These are phyloP conservation scores for Ophioceras dolichostomum DNA, from an alignment of 2,329 filamentous ascomycete species.

Conservation along the genomic window DNA sequence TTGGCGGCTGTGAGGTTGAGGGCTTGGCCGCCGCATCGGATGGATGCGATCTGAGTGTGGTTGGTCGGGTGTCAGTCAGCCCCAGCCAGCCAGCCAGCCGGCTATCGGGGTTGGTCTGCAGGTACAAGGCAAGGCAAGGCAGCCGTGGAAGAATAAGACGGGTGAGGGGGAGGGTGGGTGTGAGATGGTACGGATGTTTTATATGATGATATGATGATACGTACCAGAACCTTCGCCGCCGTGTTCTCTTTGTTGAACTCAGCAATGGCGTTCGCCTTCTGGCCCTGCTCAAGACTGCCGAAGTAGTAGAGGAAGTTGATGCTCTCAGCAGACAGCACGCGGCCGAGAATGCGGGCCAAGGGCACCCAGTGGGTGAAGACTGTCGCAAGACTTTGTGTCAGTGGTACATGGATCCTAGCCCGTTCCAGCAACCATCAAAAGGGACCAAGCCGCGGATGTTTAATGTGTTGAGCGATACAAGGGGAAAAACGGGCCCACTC, in stretches of 20 bases:
- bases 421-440: too few relatives aligned
- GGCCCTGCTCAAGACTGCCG: constrained; percentile 9
- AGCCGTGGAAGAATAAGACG: too few relatives aligned
- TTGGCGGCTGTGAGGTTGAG: constrained; percentile 32
- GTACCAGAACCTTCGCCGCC: constrained; percentile 19
- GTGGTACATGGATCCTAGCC: too few relatives aligned
- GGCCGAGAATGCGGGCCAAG: constrained; percentile 20
- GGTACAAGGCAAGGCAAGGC: too few relatives aligned
- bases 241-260: constrained; percentile 11
- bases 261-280: constrained; percentile 9
- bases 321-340: constrained; percentile 15
- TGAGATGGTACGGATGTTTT: constrained; percentile 6
- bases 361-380: constrained; percentile 23
- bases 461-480: too few relatives aligned
- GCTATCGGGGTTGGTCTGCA: too few relatives aligned
- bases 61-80: too few relatives aligned
- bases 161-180: too few relatives aligned
- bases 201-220: constrained; percentile 5
- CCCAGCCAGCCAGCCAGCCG: too few relatives aligned
- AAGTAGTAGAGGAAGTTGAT: constrained; percentile 25
- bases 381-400: constrained; percentile 7
- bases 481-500: neutral
- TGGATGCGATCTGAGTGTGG: constrained; percentile 18
- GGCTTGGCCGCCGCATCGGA: constrained; percentile 22
- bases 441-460: too few relatives aligned